Percentiles rank a stretch among this genome's conserved stretches.
Conservation (phyloP, 2,329 filamentous ascomycete species). For the Juglanconis juglandina region DNA sequence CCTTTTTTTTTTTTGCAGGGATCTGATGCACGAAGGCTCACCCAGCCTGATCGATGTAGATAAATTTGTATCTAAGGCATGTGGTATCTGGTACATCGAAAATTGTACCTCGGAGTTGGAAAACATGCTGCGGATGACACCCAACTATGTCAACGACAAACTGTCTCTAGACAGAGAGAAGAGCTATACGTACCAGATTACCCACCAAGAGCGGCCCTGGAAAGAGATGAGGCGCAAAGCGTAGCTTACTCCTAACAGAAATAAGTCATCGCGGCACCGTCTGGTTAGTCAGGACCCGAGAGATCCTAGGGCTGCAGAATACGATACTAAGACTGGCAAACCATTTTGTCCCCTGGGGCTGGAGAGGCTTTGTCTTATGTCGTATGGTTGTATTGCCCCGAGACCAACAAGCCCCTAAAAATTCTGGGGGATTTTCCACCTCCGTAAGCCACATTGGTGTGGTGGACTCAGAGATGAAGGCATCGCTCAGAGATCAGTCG, state of each 20-base stretch:
- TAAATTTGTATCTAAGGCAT: background rate
- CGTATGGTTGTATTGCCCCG: background rate
- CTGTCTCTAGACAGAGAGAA: background rate
- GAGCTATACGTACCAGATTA: background rate
- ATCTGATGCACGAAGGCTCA: background rate
- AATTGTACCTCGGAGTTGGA: background rate
- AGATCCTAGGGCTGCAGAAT: background rate
- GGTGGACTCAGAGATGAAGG: background rate
- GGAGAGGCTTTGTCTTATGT: background rate
- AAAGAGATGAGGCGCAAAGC: background rate
- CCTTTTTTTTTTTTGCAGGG: background rate
- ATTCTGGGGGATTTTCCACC: background rate
- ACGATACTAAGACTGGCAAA: background rate
- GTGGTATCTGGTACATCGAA: background rate
- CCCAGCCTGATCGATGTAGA: conserved; percentile 3
- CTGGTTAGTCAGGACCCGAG: background rate
- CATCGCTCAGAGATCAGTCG: background rate
- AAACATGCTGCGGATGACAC: background rate
- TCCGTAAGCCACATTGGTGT: background rate
- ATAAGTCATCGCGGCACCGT: background rate
- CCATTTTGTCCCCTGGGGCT: background rate
- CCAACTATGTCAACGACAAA: background rate
- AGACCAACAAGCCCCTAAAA: background rate
- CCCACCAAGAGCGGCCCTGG: background rate
- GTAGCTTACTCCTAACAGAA: background rate